Evolutionary conservation across 306 rosid species (phyloP).

Genomic region (Dalbergia cochinchinensis): DNA sequence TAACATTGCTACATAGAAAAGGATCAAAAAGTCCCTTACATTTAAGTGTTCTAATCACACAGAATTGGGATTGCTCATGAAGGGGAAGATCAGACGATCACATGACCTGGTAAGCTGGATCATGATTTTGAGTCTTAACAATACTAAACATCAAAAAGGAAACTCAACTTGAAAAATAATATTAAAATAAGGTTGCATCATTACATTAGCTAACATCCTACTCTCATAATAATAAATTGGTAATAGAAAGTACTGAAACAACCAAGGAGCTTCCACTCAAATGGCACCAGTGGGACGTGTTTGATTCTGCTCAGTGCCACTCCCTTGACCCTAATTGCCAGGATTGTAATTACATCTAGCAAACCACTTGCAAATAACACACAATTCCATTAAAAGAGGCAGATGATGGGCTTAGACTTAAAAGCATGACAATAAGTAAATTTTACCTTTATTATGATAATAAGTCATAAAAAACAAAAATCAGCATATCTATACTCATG

Average conservation of each 20-base stretch:
- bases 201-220: constrained; percentile 15
- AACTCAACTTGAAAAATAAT: constrained; percentile 13
- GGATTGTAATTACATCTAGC: constrained; percentile 20
- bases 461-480: too few relatives aligned
- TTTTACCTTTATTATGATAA: too few relatives aligned
- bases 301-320: too few relatives aligned
- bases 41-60: too few relatives aligned
- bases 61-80: too few relatives aligned
- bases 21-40: too few relatives aligned
- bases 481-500: too few relatives aligned
- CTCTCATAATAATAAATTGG: not conserved
- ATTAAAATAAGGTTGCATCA: not conserved
- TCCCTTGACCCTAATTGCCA: not conserved
- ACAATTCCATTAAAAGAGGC: constrained; percentile 12
- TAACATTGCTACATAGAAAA: too few relatives aligned
- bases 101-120: too few relatives aligned
- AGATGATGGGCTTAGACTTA: not conserved
- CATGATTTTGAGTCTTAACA: not conserved
- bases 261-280: too few relatives aligned
- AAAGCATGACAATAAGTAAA: constrained; percentile 21
- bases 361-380: constrained; percentile 7
- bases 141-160: constrained; percentile 3
- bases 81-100: too few relatives aligned
- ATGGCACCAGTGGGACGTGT: too few relatives aligned
- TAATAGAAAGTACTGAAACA: not conserved